These are phyloP conservation scores for Vararia minispora DNA, from an alignment of 768 basidiomycete species.

Conservation along the genomic window DNA sequence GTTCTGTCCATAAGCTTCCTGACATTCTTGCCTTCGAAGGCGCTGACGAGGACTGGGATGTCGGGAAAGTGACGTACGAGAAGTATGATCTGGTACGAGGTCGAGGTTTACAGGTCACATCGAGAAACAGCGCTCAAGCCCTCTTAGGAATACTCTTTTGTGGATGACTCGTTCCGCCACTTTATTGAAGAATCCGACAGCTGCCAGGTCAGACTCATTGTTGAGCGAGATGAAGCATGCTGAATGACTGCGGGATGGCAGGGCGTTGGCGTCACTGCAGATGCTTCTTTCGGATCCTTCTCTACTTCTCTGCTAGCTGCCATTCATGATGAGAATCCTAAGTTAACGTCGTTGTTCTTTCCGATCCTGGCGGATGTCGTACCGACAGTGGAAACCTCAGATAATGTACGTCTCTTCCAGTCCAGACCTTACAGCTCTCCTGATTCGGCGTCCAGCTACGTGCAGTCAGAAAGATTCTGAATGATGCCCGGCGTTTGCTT, in stretches of 20 bases:
- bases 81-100: conserved; percentile 42
- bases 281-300: conserved; percentile 55
- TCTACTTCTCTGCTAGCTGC: conserved; percentile 42
- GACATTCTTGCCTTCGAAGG: conserved; percentile 46
- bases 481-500: conserved; percentile 44
- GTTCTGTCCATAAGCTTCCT: conserved; percentile 53
- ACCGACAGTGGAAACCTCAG: conserved; percentile 22
- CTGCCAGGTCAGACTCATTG: conserved; percentile 39
- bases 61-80: conserved; percentile 38
- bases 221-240: no score
- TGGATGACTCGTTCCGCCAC: conserved; percentile 57
- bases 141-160: conserved; percentile 45
- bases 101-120: not conserved
- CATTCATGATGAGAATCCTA: conserved; percentile 59
- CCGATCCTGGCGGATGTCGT: conserved; percentile 41
- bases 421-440: conserved; percentile 1
- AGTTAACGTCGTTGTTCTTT: conserved; percentile 46
- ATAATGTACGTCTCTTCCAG: conserved; percentile 30
- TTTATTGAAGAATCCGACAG: conserved; percentile 69
- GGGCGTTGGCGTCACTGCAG: conserved; percentile 66
- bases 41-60: conserved; percentile 43
- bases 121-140: not conserved
- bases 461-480: conserved; percentile 35
- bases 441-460: conserved; percentile 20
- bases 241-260: conserved; percentile 17